Conservation (phyloP, 345 rosid genomes). For the Sonneratia alba region DNA sequence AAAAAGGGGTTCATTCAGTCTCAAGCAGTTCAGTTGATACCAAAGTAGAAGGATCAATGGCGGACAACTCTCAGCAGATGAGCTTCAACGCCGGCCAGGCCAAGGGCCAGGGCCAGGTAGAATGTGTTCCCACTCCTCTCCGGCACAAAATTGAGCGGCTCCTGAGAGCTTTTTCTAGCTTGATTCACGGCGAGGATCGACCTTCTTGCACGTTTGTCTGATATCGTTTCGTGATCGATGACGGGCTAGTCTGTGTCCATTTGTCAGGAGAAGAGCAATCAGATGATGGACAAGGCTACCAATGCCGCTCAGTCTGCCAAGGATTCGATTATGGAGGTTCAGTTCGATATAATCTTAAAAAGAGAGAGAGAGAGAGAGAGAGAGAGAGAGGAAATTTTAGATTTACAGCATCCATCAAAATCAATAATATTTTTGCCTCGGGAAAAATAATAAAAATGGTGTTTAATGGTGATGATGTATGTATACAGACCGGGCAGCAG, state of each 20-base stretch:
- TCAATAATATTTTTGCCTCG: neutral
- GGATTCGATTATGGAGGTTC: slow-evolving; percentile 52
- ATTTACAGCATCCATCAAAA: neutral
- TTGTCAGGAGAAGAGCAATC: slow-evolving; percentile 50
- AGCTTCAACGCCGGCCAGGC: slow-evolving; percentile 15
- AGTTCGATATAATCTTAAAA: neutral
- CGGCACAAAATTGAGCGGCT: too few species aligned
- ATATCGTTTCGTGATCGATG: too few species aligned
- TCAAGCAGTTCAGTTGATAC: neutral
- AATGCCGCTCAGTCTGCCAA: slow-evolving; percentile 57
- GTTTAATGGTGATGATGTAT: neutral
- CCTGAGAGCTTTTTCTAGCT: too few species aligned
- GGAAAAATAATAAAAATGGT: neutral
- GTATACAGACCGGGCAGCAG: slow-evolving; percentile 46
- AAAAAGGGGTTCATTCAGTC: neutral
- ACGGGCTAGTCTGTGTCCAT: neutral
- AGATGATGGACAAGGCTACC: slow-evolving; percentile 43
- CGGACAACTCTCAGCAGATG: slow-evolving; percentile 32
- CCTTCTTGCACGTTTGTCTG: neutral
- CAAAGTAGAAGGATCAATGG: slow-evolving; percentile 12
- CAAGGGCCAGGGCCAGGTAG: slow-evolving; percentile 20
- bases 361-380: too few species aligned
- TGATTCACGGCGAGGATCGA: too few species aligned
- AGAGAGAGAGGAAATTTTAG: too few species aligned
- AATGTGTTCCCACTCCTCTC: neutral